phyloP scores from a whole-genome alignment of 164 flowering plant genomes.

The Paratinospora sagittata region DNA sequence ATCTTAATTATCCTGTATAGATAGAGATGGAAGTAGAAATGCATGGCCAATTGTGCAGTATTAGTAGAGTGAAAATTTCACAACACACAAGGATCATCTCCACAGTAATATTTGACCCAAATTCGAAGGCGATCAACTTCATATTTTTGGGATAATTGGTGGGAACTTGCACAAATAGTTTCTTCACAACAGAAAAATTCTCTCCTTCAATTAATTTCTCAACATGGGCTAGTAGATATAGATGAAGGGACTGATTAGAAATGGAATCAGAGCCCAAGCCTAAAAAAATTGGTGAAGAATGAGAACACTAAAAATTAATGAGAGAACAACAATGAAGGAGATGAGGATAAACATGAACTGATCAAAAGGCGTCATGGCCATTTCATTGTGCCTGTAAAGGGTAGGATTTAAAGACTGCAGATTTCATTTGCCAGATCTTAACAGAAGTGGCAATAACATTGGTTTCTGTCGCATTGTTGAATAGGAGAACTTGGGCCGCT shows the following conservation, averaged over 20 bases:
- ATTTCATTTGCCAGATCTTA: slow-evolving; percentile 59
- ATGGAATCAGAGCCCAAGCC: no score
- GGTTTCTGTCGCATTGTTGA: slow-evolving; percentile 72
- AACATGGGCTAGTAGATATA: neutral
- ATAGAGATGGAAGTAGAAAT: no score
- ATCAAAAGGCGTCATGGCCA: neutral
- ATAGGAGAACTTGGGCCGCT: slow-evolving; percentile 49
- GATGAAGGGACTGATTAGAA: neutral
- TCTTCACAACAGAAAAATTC: neutral
- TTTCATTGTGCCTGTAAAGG: neutral
- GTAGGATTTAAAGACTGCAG: neutral
- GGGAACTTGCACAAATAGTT: neutral
- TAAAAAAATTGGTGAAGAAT: neutral
- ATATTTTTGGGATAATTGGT: neutral
- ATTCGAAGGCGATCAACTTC: neutral
- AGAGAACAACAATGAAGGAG: neutral
- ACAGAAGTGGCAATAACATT: slow-evolving; percentile 45
- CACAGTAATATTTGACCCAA: no score
- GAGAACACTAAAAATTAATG: neutral
- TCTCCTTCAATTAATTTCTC: neutral
- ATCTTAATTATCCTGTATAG: no score
- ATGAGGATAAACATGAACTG: neutral
- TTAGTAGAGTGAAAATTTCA: no score
- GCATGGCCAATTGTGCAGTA: no score
- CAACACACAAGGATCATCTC: no score